phyloP scores from a whole-genome alignment of 169 alveolate genomes.

The Plasmodium vinckei region DNA sequence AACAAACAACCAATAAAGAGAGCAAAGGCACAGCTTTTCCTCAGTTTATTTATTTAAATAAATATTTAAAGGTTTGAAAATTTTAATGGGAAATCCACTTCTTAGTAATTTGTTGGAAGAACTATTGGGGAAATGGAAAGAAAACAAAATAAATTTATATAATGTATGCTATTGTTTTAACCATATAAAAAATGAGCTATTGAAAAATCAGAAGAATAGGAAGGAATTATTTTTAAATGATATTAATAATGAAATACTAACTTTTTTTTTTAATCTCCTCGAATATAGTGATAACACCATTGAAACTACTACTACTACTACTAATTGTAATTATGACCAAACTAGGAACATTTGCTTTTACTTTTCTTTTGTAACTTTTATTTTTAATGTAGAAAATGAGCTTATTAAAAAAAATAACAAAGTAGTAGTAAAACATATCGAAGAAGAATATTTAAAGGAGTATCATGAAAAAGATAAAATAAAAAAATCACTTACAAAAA shows the following conservation, averaged over 20 bases:
- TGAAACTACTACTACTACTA: background rate
- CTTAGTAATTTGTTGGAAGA: slow-evolving; percentile 14
- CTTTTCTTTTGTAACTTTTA: slow-evolving; percentile 31
- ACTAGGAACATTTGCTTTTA: slow-evolving; percentile 14
- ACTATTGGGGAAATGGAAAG: slow-evolving; percentile 47
- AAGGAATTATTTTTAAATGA: slow-evolving; percentile 25
- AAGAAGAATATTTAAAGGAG: slow-evolving; percentile 1
- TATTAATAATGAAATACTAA: slow-evolving; percentile 1
- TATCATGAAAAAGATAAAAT: background rate
- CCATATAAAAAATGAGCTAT: slow-evolving; percentile 8
- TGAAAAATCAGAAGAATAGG: background rate
- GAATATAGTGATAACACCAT: background rate
- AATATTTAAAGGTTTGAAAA: background rate
- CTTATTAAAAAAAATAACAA: background rate
- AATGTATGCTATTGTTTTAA: slow-evolving; percentile 31
- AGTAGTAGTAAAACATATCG: slow-evolving; percentile 3
- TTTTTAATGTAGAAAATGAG: slow-evolving; percentile 40
- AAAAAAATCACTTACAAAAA: background rate
- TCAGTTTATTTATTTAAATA: background rate
- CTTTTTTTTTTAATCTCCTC: background rate
- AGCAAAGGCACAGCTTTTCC: background rate
- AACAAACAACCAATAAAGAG: no score
- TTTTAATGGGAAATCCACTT: background rate
- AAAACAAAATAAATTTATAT: slow-evolving; percentile 20
- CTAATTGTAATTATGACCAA: background rate